Conservation (phyloP, 2,329 filamentous ascomycete species). For the Penicillium sp. region DNA sequence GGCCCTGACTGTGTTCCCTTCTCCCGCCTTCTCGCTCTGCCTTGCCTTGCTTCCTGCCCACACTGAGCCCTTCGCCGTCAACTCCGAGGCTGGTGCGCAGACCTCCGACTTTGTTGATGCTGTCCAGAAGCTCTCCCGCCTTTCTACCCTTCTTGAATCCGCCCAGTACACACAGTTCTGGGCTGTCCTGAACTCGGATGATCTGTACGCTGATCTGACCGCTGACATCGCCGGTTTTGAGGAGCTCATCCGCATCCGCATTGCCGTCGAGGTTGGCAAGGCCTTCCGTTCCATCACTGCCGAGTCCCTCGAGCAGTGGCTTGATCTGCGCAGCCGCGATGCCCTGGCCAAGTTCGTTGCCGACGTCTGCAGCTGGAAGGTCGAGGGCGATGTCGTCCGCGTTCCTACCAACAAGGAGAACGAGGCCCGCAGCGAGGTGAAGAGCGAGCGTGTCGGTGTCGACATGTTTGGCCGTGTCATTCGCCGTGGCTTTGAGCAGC, state of each 20-base stretch:
- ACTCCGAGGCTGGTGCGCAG: constrained; percentile 46
- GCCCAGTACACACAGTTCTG: constrained; percentile 93
- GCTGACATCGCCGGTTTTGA: constrained; percentile 95
- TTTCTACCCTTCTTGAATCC: constrained; percentile 85
- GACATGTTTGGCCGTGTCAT: constrained; percentile 66
- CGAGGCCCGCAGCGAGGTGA: constrained; percentile 93
- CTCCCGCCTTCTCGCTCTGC: constrained; percentile 89
- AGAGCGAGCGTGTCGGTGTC: constrained; percentile 82
- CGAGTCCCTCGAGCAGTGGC: constrained; percentile 71
- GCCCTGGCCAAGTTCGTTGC: constrained; percentile 76
- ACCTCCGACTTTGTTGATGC: constrained; percentile 73
- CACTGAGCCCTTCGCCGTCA: constrained; percentile 66
- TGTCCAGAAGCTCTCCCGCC: constrained; percentile 79
- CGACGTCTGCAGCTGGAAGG: constrained; percentile 84
- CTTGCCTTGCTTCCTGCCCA: constrained; percentile 91
- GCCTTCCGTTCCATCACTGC: constrained; percentile 74
- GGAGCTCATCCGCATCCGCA: constrained; percentile 86
- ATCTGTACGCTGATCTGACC: constrained; percentile 92
- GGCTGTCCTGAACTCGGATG: constrained; percentile 87
- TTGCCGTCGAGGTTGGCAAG: constrained; percentile 83
- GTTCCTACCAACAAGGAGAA: constrained; percentile 95
- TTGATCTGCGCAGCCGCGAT: constrained; percentile 68
- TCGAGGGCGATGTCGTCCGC: constrained; percentile 67
- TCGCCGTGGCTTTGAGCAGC: constrained; percentile 83
- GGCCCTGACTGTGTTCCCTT: constrained; percentile 94